A percentile compares a stretch with the other conserved stretches of the same genome.
Conservation (phyloP, 305 asterid genomes). For the Fraxinus sp. region DNA sequence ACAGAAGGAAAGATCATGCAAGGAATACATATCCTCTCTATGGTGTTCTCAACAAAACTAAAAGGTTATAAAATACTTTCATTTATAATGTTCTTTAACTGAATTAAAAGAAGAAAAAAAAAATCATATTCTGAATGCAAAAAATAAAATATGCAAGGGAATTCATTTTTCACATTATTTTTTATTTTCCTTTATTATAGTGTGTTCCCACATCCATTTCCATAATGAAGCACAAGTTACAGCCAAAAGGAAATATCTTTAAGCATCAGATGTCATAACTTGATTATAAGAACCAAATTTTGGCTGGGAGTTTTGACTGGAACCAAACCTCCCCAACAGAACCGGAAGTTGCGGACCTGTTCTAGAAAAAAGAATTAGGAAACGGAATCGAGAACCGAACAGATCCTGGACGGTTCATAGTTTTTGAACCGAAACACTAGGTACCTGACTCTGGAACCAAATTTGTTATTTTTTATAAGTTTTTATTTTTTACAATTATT, state of each 20-base stretch:
- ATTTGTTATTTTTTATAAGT: not conserved
- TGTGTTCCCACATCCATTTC: not conserved
- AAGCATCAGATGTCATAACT: not conserved
- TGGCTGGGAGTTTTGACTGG: not conserved
- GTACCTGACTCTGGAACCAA: not conserved
- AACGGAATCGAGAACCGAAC: not conserved
- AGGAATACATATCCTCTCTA: not conserved
- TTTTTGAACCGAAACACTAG: not conserved
- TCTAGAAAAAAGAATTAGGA: not conserved
- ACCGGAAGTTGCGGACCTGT: not conserved
- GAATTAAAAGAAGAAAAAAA: not conserved
- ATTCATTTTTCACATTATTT: not conserved
- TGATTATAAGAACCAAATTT: not conserved
- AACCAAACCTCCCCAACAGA: not conserved
- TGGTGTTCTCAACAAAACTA: not conserved
- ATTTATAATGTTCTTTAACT: not conserved
- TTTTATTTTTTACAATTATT: not conserved
- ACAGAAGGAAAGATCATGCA: not conserved
- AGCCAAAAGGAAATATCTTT: not conserved
- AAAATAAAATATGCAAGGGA: not conserved
- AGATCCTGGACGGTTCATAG: not conserved
- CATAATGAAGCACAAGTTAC: not conserved
- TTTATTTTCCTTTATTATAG: not conserved
- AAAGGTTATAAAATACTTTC: not conserved
- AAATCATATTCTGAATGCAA: not conserved